Base-by-base conservation (phyloP, 768 basidiomycete genomes). In the Phanerodontia chrysosporium region DNA sequence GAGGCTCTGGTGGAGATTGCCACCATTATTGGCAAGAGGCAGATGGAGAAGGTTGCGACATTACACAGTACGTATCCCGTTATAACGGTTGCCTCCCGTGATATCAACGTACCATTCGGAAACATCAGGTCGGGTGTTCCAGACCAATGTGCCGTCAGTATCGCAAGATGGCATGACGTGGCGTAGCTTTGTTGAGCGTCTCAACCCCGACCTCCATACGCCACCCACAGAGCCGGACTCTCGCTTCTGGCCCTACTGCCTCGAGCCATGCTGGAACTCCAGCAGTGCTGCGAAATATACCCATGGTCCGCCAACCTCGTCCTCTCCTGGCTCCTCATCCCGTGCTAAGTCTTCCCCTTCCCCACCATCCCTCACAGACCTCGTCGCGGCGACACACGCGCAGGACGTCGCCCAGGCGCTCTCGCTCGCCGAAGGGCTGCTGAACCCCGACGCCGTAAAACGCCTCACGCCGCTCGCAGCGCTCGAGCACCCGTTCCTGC, bases 1-100 rank as follows among this genome's bases (percentile, higher is more conserved):
- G 96, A 99, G 71, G 97, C 95, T 6, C 77, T 98, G 21, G 90
- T 98, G 87, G 97, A 99, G 73, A 88, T 98, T 55, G 89, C 92
- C 16, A 77, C 84, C 12, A 87, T 99, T 45, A 83, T 97, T 61
- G 97, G 97, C 8, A 82, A 83, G 62, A 81, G 79, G 62, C 81
- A 81, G 53, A 92, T 97, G 82, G 96, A 96, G 68, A 86, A 82
- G 67, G 81, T 85, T 36, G 96, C 95, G 0, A 83, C 89, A 21
- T 69, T 98, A 45, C 97, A 99, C 70, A 92, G 96, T 98, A 69
- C 30, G 71, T 62, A 28, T 10, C 27, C 36, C 13, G 21, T 2
- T 48, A n/a, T 48, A n/a, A 32, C 45, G 32, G 8, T 7, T 35
- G 32, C 55, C 21, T 35, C 32, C 28, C 21, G 46, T 7, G 6